phyloP scores from a whole-genome alignment of 805 yeast species.

The Candida succiphila region DNA sequence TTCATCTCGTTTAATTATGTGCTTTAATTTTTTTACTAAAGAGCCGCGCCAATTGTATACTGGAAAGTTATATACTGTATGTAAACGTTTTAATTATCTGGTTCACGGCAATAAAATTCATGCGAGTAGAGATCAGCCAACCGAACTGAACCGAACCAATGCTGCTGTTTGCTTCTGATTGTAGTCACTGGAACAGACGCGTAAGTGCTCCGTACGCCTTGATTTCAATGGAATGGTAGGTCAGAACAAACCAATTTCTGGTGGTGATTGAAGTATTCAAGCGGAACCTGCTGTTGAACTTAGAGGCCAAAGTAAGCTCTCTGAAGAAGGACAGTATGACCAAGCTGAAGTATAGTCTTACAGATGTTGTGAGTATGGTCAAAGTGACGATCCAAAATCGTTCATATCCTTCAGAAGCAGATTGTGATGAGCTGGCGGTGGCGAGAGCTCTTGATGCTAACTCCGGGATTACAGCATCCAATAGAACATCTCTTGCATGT shows the following conservation, averaged over 20 bases:
- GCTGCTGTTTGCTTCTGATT: no score
- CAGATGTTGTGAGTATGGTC: conserved; percentile 33
- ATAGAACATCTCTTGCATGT: neutral
- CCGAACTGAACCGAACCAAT: no score
- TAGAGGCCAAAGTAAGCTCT: conserved; percentile 39
- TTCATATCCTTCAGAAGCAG: conserved; percentile 54
- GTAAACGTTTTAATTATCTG: no score
- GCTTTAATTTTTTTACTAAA: no score
- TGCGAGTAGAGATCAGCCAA: no score
- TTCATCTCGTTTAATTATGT: no score
- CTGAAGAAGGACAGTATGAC: conserved; percentile 51
- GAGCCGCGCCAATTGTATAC: no score
- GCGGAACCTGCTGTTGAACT: conserved; percentile 20
- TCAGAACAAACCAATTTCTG: conserved; percentile 1
- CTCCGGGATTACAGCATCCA: conserved; percentile 5
- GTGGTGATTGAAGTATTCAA: conserved; percentile 7
- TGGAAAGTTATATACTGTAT: no score
- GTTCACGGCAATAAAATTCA: no score
- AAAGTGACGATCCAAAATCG: conserved; percentile 45
- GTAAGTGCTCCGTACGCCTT: conserved; percentile 7
- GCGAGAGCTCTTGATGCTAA: conserved; percentile 8
- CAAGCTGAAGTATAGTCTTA: conserved; percentile 52
- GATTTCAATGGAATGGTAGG: conserved; percentile 6
- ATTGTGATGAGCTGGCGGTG: conserved; percentile 31
- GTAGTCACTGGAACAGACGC: no score